phyloP scores from a whole-genome alignment of 2,329 filamentous ascomycete species.

The Madurella mycetomatis region DNA sequence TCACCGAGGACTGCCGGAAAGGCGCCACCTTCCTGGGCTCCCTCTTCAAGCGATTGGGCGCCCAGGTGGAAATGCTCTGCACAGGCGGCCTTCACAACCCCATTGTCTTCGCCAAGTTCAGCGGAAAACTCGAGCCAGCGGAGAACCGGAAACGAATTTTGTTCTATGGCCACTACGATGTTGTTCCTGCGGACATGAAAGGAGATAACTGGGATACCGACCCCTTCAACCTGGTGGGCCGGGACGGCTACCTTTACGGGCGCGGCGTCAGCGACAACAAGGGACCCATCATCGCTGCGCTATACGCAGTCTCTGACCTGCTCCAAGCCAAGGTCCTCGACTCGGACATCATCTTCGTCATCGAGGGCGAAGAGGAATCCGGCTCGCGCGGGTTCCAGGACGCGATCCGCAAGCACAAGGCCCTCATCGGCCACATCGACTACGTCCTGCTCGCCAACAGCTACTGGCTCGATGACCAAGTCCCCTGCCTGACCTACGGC shows the following conservation, averaged over 20 bases:
- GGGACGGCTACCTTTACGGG: conserved; percentile 90
- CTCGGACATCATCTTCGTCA: conserved; percentile 87
- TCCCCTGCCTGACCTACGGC: conserved; percentile 92
- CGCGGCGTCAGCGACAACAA: conserved; percentile 98
- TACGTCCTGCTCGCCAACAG: conserved; percentile 96
- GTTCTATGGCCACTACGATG: conserved; percentile 98
- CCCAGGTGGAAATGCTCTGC: conserved; percentile 83
- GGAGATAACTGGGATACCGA: conserved; percentile 80
- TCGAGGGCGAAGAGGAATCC: conserved; percentile 95
- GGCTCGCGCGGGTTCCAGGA: conserved; percentile 88
- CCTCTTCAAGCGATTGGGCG: conserved; percentile 88
- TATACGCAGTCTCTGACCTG: conserved; percentile 89
- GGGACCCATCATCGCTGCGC: conserved; percentile 86
- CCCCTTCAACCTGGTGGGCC: conserved; percentile 83
- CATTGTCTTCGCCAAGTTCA: conserved; percentile 87
- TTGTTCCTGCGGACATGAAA: conserved; percentile 82
- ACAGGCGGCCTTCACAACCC: conserved; percentile 74
- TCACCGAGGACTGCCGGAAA: conserved; percentile 85
- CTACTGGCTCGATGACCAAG: conserved; percentile 96
- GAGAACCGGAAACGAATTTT: conserved; percentile 76
- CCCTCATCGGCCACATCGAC: conserved; percentile 82
- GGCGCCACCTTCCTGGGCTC: conserved; percentile 87
- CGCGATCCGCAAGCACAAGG: conserved; percentile 73
- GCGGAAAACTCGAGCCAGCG: conserved; percentile 63
- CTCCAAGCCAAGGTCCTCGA: conserved; percentile 77